Evolutionary conservation across 2,329 filamentous ascomycete species (phyloP).

Genomic region (Pseudofabraea citricarpa): DNA sequence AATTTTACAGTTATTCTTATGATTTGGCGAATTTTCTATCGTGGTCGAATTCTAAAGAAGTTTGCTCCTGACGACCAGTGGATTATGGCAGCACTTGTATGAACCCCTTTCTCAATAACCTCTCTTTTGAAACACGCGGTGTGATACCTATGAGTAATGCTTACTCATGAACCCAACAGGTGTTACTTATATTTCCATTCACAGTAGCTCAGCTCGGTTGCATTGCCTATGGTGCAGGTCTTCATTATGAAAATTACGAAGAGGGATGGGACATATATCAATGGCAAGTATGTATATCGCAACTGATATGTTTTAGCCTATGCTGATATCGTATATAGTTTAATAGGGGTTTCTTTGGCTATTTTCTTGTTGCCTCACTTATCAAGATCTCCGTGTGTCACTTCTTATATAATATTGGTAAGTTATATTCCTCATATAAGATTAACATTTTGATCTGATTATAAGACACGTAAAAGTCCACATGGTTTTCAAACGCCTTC

Average conservation of each 20-base stretch:
- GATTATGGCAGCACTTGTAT: not conserved
- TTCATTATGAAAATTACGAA: not conserved
- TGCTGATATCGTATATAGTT: not conserved
- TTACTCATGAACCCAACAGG: not conserved
- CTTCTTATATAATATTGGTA: not conserved
- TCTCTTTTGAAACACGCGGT: not conserved
- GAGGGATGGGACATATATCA: not conserved
- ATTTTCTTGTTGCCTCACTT: not conserved
- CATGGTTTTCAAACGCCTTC: not conserved
- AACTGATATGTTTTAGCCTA: not conserved
- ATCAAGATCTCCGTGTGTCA: not conserved
- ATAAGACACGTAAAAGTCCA: not conserved
- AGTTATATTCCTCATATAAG: not conserved
- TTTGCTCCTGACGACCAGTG: not conserved
- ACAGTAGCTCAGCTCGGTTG: not conserved
- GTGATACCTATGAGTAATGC: not conserved
- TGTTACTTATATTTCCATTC: not conserved
- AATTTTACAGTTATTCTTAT: not conserved
- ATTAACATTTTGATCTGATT: not conserved
- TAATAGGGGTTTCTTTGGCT: not conserved
- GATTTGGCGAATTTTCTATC: not conserved
- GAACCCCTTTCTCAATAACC: not conserved
- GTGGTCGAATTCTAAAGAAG: not conserved
- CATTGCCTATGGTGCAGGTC: not conserved
- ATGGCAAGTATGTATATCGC: not conserved